Evolutionary conservation across 306 rosid genomes (phyloP), one percentile per base, ranked within the genome.

Genomic region (Canavalia gladiata): DNA sequence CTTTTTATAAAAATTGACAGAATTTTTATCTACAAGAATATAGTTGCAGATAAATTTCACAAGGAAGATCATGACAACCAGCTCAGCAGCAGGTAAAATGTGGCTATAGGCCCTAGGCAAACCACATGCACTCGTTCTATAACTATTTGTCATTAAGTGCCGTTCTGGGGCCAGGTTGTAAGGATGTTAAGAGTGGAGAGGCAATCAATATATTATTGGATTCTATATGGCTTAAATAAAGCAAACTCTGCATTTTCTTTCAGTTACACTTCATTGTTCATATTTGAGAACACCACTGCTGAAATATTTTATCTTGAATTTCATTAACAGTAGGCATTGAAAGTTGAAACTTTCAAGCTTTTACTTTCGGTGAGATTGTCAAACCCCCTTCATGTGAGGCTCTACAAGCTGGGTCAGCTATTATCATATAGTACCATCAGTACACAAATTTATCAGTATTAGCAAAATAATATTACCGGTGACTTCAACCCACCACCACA

Each of bases 1-100:
- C 10, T 77, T 79, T 74, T 58, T 1, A 58, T 84, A 47, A 65
- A 84, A 74, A 79, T 66, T 2, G 77, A 79, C 84, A 66, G 59
- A 41, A 45, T 7, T 60, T 70, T 54, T 29, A 54, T 57, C 63
- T 30, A 13, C 52, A 18, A 43, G 68, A 68, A 69, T 42, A 66
- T 41, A 72, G 62, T 46, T 76, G 62, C 58, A 58, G n/a, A 85
- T 66, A 68, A 43, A 73, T 52, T 82, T 71, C 85, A 72, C 81
- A 56, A 72, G 28, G 63, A 51, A 42, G 68, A 64, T 72, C 49
- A 79, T 39, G 72, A 63, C 78, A 64, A 54, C 81, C 85, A 83
- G 75, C 85, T 57, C 81, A 80, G 84, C 82, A 59, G 69, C 56
- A 49, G 49, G 69, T 83, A 75, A 80, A 79, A 58, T 80, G 78